Conservation (phyloP, 345 rosid species). For the Gynandropsis gynandra region DNA sequence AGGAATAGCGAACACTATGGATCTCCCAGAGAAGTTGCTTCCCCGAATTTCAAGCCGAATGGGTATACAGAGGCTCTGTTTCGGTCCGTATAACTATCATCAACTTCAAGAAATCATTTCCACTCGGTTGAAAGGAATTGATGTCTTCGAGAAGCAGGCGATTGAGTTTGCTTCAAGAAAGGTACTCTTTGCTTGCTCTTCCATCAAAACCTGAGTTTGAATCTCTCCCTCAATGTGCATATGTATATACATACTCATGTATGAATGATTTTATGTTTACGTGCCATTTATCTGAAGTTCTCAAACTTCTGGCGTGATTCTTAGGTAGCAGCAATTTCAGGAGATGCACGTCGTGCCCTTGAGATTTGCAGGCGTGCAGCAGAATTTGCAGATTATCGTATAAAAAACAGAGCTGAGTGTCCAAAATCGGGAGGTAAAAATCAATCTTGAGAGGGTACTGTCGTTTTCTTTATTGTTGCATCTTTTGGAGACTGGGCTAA, state of each 20-base stretch:
- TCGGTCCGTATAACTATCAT: slow-evolving; percentile 82
- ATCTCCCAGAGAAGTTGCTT: slow-evolving; percentile 94
- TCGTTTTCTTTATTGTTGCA: not conserved
- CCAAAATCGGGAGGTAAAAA: slow-evolving; percentile 37
- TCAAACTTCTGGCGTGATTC: not conserved
- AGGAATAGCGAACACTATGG: slow-evolving; percentile 99
- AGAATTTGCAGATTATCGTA: slow-evolving; percentile 68
- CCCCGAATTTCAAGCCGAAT: slow-evolving; percentile 95
- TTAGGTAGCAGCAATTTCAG: slow-evolving; percentile 92
- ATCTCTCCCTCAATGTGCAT: not conserved
- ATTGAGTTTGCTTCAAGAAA: slow-evolving; percentile 94
- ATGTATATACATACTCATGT: too few species aligned
- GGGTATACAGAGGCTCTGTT: slow-evolving; percentile 97
- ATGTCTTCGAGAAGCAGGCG: slow-evolving; percentile 89
- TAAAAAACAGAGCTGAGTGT: slow-evolving; percentile 29
- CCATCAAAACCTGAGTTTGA: not conserved
- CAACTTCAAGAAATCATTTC: slow-evolving; percentile 95
- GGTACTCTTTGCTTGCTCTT: slow-evolving; percentile 28
- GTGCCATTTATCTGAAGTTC: not conserved
- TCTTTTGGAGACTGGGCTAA: not conserved
- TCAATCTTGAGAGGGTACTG: not conserved
- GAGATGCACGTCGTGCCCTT: slow-evolving; percentile 94
- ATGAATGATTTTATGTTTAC: too few species aligned
- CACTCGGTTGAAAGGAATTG: slow-evolving; percentile 64
- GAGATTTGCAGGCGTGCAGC: slow-evolving; percentile 99